A percentile compares a stretch with the other conserved stretches of the same genome.
phyloP scores from a whole-genome alignment of 1,284 basidiomycete species.

The Athelia sp. region DNA sequence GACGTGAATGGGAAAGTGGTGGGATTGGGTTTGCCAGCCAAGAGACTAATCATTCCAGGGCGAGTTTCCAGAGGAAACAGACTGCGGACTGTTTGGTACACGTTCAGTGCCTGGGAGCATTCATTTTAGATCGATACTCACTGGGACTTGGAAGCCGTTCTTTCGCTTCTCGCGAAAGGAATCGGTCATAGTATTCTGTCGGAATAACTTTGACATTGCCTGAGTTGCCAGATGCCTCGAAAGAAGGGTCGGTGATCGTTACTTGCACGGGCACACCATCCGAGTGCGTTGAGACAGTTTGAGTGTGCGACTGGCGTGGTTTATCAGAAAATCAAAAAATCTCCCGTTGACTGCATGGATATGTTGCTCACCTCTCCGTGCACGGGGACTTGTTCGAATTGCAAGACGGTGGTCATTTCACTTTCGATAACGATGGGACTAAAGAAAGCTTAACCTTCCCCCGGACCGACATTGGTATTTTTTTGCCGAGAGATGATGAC shows the following conservation, averaged over 20 bases:
- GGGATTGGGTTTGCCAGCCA: constrained; percentile 89
- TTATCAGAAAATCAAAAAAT: too few relatives aligned
- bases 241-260: neutral
- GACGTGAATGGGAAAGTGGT: constrained; percentile 85
- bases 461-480: too few relatives aligned
- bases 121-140: constrained; percentile 24
- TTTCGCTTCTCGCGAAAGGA: constrained; percentile 56
- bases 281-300: neutral
- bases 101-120: neutral
- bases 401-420: neutral
- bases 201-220: constrained; percentile 35
- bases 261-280: constrained; percentile 1
- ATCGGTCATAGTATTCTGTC: constrained; percentile 43
- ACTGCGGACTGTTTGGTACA: constrained; percentile 35
- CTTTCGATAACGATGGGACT: too few relatives aligned
- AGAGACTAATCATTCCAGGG: constrained; percentile 82
- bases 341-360: neutral
- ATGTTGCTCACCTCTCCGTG: neutral
- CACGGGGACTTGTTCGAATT: neutral
- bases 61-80: constrained; percentile 74
- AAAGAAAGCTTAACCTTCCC: too few relatives aligned
- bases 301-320: neutral
- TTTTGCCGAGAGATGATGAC: too few relatives aligned
- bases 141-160: constrained; percentile 57
- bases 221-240: neutral